A percentile compares a stretch with the other conserved stretches of the same genome.
Evolutionary conservation across 2,329 filamentous ascomycete genomes (phyloP).

Genomic region (Xylariaceae sp.): DNA sequence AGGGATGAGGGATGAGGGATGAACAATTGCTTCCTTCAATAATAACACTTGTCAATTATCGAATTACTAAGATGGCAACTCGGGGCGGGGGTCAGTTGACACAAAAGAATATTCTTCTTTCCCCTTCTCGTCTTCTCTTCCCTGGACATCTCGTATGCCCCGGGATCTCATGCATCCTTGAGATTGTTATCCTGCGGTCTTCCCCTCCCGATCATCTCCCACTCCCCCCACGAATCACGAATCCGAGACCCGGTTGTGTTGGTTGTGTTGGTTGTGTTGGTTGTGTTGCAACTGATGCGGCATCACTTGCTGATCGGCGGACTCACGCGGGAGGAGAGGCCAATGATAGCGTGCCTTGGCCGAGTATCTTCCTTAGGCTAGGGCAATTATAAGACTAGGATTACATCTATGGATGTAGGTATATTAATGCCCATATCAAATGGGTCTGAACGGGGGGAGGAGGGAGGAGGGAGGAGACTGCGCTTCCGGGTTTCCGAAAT

Average conservation of each 20-base stretch:
- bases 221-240: neutral
- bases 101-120: neutral
- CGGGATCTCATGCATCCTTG: neutral
- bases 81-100: neutral
- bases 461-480: too few relatives aligned
- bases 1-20: neutral
- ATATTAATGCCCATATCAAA: neutral
- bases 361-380: too few relatives aligned
- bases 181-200: neutral
- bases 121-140: too few relatives aligned
- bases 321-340: conserved; percentile 4
- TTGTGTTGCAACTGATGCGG: neutral
- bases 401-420: too few relatives aligned
- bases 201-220: neutral
- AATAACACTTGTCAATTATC: neutral
- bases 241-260: too few relatives aligned
- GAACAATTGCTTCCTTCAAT: too few relatives aligned
- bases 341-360: neutral
- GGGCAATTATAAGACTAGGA: too few relatives aligned
- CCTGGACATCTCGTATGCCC: neutral
- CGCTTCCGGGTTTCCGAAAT: conserved; percentile 9
- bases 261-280: too few relatives aligned
- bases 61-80: neutral
- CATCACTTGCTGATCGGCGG: neutral
- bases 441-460: neutral